Base-by-base conservation (phyloP, 371 early-diverging fungal genomes). In the Funneliformis caledonium region DNA sequence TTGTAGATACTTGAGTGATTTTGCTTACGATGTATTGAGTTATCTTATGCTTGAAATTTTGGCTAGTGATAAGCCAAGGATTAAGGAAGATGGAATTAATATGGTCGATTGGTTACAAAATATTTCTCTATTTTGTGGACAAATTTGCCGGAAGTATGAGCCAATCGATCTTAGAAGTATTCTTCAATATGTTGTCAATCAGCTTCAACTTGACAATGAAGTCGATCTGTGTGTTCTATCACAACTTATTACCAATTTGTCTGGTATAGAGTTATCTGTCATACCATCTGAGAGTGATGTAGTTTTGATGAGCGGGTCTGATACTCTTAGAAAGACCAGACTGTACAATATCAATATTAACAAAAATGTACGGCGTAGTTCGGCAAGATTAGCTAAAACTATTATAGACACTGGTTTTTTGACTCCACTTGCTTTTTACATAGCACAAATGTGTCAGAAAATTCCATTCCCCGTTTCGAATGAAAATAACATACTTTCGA, bases 1-100 rank as follows among this genome's bases (percentile, higher is more conserved):
- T 8, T 93, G 93, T 79, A 90, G 93, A 37, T 97, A 97, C 83
- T 83, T 97, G 78, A 92, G 95, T 5, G 89, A 90, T 9, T 90
- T 97, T n/a, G 92, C 93, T 8, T 93, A 94, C 70, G 98, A 98
- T 82, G 92, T 96, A 2, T 83, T 97, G 76, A 89, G 90, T 10
- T 97, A 89, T 82, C 82, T 80, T n/a, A 70, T 81, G 10, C 62
- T 81, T 37, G 77, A 77, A 31, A 60, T 64, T 22, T 72, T 81
- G 12, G 59, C 77, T n/a, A 31, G 52, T 61, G 31, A 60, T 33
- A 77, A 48, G 26, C 33, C 50, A 33, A 65, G 59, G n/a, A 45
- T 83, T 16, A 76, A 81, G 61, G 68, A 76, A 8, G 85, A 88
- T 84, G 76, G 83, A 10, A 70, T 83, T 4, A 85, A 85, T 48